Conservation (phyloP, 352 stramenopile species). For the Phytophthora meadii region DNA sequence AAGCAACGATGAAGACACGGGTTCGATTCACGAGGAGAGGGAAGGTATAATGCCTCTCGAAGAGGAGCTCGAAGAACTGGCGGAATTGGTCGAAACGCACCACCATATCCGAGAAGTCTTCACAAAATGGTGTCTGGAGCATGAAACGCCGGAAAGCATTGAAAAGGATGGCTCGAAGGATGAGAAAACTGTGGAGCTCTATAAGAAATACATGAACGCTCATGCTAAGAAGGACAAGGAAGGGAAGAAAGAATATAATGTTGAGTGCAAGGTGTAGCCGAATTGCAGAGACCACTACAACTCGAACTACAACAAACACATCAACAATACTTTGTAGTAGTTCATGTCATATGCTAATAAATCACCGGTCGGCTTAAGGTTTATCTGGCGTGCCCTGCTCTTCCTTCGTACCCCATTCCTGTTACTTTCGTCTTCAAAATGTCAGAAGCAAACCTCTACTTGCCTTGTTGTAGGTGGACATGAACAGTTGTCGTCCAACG, state of each 20-base stretch:
- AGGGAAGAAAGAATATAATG: background rate
- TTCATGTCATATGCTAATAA: conserved; percentile 32
- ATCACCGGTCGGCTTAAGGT: conserved; percentile 31
- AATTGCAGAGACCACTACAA: background rate
- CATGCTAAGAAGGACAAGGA: background rate
- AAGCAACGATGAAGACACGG: background rate
- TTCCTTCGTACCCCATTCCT: background rate
- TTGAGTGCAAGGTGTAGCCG: conserved; percentile 7
- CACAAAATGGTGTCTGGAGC: conserved; percentile 11
- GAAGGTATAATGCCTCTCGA: conserved; percentile 3
- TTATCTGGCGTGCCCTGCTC: conserved; percentile 7
- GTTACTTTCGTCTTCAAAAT: conserved; percentile 30
- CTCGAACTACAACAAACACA: background rate
- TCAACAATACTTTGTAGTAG: background rate
- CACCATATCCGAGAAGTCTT: conserved; percentile 17
- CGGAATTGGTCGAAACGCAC: conserved; percentile 11
- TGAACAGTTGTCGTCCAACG: background rate
- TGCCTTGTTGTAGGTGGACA: conserved; percentile 11
- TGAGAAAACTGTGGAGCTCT: conserved; percentile 1
- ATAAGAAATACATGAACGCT: background rate
- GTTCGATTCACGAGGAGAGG: conserved; percentile 10
- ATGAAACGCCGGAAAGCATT: conserved; percentile 4
- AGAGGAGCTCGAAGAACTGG: conserved; percentile 10
- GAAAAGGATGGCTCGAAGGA: conserved; percentile 2
- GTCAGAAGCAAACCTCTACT: conserved; percentile 17